These are phyloP conservation scores for Wickerhamomyces sp. DNA, from an alignment of 1,139 yeast species.

Conservation along the genomic window DNA sequence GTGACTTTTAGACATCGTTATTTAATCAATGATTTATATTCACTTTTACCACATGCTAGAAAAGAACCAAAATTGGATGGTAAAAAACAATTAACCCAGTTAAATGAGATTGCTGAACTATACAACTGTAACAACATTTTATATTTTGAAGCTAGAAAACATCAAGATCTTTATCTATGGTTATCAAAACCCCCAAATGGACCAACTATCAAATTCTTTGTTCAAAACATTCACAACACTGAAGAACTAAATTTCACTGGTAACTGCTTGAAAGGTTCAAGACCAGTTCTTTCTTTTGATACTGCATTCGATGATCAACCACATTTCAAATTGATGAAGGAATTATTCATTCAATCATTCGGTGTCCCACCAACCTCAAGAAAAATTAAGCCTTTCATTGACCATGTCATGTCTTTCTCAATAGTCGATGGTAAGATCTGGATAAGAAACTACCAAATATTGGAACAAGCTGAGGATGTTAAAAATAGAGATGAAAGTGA, in stretches of 20 bases:
- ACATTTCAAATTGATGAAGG: constrained; percentile 75
- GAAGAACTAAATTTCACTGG: constrained; percentile 97
- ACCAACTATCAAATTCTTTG: constrained; percentile 89
- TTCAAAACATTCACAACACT: constrained; percentile 93
- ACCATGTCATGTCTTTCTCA: constrained; percentile 90
- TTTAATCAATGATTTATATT: constrained; percentile 73
- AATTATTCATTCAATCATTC: constrained; percentile 77
- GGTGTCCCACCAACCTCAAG: constrained; percentile 98
- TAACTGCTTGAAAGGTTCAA: constrained; percentile 89
- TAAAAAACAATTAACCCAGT: constrained; percentile 80
- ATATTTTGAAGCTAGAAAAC: constrained; percentile 95
- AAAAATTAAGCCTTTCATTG: constrained; percentile 89
- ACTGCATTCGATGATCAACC: constrained; percentile 61
- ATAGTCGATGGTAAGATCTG: constrained; percentile 92
- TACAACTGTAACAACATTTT: constrained; percentile 95
- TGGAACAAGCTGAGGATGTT: constrained; percentile 57
- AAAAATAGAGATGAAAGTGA: constrained; percentile 50
- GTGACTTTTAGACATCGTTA: constrained; percentile 95
- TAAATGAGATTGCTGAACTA: constrained; percentile 93
- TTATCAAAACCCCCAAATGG: constrained; percentile 96
- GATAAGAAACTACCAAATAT: constrained; percentile 93
- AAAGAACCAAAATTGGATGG: constrained; percentile 96
- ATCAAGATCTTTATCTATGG: constrained; percentile 93
- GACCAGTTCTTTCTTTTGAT: constrained; percentile 94
- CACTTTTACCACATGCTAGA: constrained; percentile 88